phyloP scores from a whole-genome alignment of 441 rosid species.

The Kokia cookei region DNA sequence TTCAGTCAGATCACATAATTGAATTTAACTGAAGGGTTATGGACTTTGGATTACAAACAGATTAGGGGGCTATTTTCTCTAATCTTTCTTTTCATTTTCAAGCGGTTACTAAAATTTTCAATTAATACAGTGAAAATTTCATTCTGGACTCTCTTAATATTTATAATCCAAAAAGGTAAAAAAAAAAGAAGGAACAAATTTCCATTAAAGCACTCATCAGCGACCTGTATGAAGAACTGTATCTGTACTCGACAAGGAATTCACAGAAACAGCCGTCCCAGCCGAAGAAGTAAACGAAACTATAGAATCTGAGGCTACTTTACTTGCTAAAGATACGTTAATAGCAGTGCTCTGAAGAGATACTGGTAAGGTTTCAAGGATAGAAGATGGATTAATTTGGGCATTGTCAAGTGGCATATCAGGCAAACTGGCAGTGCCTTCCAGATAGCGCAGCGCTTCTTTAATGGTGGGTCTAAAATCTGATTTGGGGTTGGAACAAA shows the following conservation, averaged over 20 bases:
- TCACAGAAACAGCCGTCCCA: not conserved
- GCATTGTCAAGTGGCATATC: conserved; percentile 10
- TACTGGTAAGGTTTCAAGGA: not conserved
- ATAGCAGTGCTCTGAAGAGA: not conserved
- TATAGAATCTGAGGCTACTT: not conserved
- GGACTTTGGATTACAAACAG: not conserved
- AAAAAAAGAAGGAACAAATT: not conserved
- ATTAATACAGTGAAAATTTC: too few species aligned
- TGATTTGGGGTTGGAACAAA: conserved; percentile 38
- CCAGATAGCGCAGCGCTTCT: conserved; percentile 38
- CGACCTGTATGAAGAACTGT: conserved; percentile 31
- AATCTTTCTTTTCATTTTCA: not conserved
- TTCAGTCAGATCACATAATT: not conserved
- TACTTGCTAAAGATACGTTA: not conserved
- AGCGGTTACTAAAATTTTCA: not conserved
- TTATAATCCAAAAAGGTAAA: not conserved
- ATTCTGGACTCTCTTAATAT: too few species aligned
- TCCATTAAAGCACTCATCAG: conserved; percentile 1
- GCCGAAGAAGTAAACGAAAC: conserved; percentile 14
- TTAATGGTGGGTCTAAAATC: conserved; percentile 44
- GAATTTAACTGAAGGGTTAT: not conserved
- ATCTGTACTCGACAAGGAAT: conserved; percentile 18
- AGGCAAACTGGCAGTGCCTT: conserved; percentile 31
- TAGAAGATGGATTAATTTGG: not conserved
- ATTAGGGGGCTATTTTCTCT: not conserved